These are phyloP conservation scores for Cyberlindnera sargentensis DNA, from an alignment of 805 yeast species.

Conservation along the genomic window DNA sequence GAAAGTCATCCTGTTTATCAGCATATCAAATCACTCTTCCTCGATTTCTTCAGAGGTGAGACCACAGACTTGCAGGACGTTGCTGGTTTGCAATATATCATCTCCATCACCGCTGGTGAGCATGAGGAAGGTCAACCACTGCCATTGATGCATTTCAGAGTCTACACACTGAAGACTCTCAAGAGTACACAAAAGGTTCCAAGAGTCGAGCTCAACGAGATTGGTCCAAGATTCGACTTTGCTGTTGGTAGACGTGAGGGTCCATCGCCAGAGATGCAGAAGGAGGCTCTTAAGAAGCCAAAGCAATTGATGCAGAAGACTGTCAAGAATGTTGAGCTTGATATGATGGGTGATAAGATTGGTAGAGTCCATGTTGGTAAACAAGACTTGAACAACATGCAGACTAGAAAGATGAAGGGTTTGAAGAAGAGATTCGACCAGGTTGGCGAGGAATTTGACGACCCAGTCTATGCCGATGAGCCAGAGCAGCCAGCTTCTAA, in stretches of 20 bases:
- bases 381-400: slow-evolving; percentile 85
- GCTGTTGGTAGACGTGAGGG: slow-evolving; percentile 79
- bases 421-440: slow-evolving; percentile 83
- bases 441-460: slow-evolving; percentile 42
- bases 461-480: slow-evolving; percentile 39
- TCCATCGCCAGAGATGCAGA: slow-evolving; percentile 82
- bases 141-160: slow-evolving; percentile 85
- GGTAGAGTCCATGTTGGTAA: slow-evolving; percentile 95
- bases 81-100: slow-evolving; percentile 89
- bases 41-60: slow-evolving; percentile 89
- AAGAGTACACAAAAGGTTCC: slow-evolving; percentile 85
- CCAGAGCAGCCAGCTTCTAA: slow-evolving; percentile 30
- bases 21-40: slow-evolving; percentile 79
- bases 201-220: slow-evolving; percentile 88
- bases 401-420: slow-evolving; percentile 98
- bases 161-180: slow-evolving; percentile 75
- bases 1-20: slow-evolving; percentile 81
- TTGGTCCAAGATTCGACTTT: slow-evolving; percentile 94
- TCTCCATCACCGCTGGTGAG: slow-evolving; percentile 73
- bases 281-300: slow-evolving; percentile 79
- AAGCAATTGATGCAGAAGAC: slow-evolving; percentile 74
- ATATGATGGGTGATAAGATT: slow-evolving; percentile 90
- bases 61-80: slow-evolving; percentile 80
- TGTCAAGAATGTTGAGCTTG: slow-evolving; percentile 85
- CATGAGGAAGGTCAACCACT: slow-evolving; percentile 60